These are phyloP conservation scores for Borovskyia barvae DNA, from an alignment of 208 protist genomes.

Conservation along the genomic window DNA sequence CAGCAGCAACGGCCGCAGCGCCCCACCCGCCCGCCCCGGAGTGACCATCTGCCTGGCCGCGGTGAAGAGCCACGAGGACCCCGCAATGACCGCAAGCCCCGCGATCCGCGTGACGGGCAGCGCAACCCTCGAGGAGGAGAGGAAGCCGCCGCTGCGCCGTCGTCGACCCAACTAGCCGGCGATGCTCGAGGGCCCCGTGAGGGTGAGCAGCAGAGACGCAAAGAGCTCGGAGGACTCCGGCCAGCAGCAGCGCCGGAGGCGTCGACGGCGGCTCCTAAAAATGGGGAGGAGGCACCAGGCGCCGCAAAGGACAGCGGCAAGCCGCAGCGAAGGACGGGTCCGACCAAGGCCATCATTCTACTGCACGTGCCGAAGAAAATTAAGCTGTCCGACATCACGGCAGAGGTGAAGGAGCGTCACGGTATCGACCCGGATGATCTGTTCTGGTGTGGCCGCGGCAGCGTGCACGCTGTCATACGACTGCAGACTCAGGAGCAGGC, in stretches of 20 bases:
- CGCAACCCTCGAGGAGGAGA: slow-evolving; percentile 5
- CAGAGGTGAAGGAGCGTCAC: slow-evolving; percentile 16
- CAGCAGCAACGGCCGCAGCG: slow-evolving; percentile 25
- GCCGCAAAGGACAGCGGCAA: neutral
- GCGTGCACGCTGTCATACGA: slow-evolving; percentile 56
- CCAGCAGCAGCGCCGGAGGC: neutral
- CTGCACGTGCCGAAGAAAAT: slow-evolving; percentile 57
- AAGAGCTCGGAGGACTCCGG: neutral
- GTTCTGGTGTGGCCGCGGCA: slow-evolving; percentile 70
- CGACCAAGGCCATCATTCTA: slow-evolving; percentile 41
- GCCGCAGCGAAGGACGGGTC: slow-evolving; percentile 15
- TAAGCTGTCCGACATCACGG: slow-evolving; percentile 64
- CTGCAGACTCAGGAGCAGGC: slow-evolving; percentile 29
- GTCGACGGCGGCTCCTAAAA: neutral
- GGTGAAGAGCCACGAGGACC: slow-evolving; percentile 1
- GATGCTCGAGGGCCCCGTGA: slow-evolving; percentile 1
- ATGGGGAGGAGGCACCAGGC: slow-evolving; percentile 1
- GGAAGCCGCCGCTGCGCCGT: neutral
- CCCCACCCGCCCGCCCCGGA: slow-evolving; percentile 15
- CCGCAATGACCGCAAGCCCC: slow-evolving; percentile 19
- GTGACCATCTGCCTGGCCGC: slow-evolving; percentile 3
- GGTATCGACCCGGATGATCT: slow-evolving; percentile 34
- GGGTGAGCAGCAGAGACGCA: neutral
- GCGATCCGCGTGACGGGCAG: slow-evolving; percentile 9
- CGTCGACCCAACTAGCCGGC: neutral